These are phyloP conservation scores for Aspergillus hiratsukae DNA, from an alignment of 2,329 filamentous ascomycete species.

Conservation along the genomic window DNA sequence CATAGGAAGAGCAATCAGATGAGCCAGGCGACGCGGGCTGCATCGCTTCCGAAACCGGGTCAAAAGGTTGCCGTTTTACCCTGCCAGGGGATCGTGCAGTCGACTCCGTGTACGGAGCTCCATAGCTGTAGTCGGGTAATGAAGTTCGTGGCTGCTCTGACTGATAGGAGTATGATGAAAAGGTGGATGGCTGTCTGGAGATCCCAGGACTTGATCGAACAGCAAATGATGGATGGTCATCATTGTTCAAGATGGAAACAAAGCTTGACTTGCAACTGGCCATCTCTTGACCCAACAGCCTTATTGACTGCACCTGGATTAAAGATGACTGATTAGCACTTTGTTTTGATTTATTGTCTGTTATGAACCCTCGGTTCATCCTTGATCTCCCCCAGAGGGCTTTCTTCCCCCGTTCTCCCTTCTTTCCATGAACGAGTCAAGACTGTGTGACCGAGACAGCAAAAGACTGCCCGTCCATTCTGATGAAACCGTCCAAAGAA, in stretches of 20 bases:
- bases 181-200: conserved; percentile 17
- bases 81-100: conserved; percentile 21
- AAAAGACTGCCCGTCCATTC: background rate
- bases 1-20: conserved; percentile 29
- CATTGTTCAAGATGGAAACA: conserved; percentile 45
- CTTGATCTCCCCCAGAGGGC: background rate
- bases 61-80: conserved; percentile 18
- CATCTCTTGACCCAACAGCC: conserved; percentile 20
- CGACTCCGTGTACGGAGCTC: conserved; percentile 21
- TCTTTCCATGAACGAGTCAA: background rate
- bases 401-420: background rate
- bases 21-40: conserved; percentile 29
- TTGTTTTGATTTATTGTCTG: background rate
- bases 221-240: conserved; percentile 44
- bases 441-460: background rate
- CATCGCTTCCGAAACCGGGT: conserved; percentile 22
- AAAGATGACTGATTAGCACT: conserved; percentile 3
- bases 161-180: conserved; percentile 18
- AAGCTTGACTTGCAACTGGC: conserved; percentile 31
- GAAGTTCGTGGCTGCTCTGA: conserved; percentile 15
- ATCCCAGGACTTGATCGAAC: conserved; percentile 32
- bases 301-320: conserved; percentile 3
- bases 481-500: background rate
- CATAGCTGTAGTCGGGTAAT: conserved; percentile 16
- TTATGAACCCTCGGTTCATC: background rate